Conservation (phyloP, 2,329 filamentous ascomycete species). For the Hypocrella siamensis region DNA sequence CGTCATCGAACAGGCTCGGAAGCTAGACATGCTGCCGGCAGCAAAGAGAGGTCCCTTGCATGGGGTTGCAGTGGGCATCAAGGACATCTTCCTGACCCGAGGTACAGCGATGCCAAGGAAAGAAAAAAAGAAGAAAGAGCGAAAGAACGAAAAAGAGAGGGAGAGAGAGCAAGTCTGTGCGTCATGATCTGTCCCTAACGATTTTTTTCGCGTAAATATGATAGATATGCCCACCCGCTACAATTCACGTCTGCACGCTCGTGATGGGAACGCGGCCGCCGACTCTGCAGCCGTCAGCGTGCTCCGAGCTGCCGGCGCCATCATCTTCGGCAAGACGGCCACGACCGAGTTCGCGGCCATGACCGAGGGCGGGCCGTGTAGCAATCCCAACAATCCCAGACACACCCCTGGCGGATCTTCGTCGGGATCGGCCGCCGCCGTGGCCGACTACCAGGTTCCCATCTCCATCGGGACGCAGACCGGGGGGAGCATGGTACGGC, state of each 20-base stretch:
- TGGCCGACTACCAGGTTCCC: conserved; percentile 47
- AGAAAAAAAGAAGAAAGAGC: not conserved
- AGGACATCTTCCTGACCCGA: conserved; percentile 44
- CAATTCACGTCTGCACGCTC: conserved; percentile 36
- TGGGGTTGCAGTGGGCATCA: conserved; percentile 41
- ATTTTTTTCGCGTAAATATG: not conserved
- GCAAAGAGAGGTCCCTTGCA: conserved; percentile 37
- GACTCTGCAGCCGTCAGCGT: conserved; percentile 37
- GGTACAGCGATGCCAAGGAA: conserved; percentile 13
- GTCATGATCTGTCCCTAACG: not conserved
- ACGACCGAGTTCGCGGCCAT: conserved; percentile 51
- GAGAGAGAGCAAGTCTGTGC: not conserved
- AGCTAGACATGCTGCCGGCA: conserved; percentile 31
- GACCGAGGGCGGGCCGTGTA: conserved; percentile 35
- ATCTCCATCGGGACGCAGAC: conserved; percentile 51
- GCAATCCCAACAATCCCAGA: conserved; percentile 48
- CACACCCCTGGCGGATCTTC: conserved; percentile 55
- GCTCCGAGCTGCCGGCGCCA: conserved; percentile 36
- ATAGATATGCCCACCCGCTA: conserved; percentile 41
- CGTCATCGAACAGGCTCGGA: conserved; percentile 32
- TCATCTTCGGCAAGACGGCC: conserved; percentile 34
- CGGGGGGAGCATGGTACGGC: conserved; percentile 46
- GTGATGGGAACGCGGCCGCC: conserved; percentile 23
- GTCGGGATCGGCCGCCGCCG: conserved; percentile 49
- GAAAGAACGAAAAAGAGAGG: not conserved